Conservation (phyloP, 1,284 basidiomycete genomes). For the Amylostereum chailletii region DNA sequence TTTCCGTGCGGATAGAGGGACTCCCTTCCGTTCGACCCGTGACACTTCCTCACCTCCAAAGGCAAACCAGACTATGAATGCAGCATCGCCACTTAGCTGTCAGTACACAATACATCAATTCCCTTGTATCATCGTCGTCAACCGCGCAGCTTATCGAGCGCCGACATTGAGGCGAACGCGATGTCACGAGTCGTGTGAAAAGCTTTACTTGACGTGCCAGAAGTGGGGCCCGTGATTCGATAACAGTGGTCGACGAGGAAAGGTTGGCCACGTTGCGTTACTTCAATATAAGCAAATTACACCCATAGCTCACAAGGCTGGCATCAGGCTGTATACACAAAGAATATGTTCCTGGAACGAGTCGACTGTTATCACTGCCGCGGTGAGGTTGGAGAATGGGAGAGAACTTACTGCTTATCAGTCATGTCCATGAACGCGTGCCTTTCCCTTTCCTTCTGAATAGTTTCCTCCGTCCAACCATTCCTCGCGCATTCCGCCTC, state of each 20-base stretch:
- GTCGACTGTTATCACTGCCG: neutral
- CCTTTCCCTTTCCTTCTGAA: slow-evolving; percentile 45
- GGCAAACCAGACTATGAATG: neutral
- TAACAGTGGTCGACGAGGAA: too few species aligned
- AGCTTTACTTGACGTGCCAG: too few species aligned
- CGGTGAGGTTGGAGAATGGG: neutral
- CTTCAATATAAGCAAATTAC: too few species aligned
- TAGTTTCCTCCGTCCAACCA: slow-evolving; percentile 49
- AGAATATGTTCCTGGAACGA: slow-evolving; percentile 22
- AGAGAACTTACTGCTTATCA: slow-evolving; percentile 41
- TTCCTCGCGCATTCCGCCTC: slow-evolving; percentile 34
- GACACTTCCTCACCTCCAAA: too few species aligned
- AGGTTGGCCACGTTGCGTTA: too few species aligned
- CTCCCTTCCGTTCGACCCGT: too few species aligned
- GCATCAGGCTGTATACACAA: slow-evolving; percentile 25
- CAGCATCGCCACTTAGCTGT: neutral
- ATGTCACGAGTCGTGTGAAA: too few species aligned
- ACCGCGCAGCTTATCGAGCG: neutral
- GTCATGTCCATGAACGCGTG: slow-evolving; percentile 59
- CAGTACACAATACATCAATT: neutral
- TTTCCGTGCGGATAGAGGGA: too few species aligned
- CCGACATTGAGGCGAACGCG: neutral
- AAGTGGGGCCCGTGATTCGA: too few species aligned
- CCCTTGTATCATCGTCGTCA: neutral
- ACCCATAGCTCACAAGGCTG: too few species aligned